These are phyloP conservation scores for Pythium diclinum DNA, from an alignment of 352 stramenopile species.

Conservation along the genomic window DNA sequence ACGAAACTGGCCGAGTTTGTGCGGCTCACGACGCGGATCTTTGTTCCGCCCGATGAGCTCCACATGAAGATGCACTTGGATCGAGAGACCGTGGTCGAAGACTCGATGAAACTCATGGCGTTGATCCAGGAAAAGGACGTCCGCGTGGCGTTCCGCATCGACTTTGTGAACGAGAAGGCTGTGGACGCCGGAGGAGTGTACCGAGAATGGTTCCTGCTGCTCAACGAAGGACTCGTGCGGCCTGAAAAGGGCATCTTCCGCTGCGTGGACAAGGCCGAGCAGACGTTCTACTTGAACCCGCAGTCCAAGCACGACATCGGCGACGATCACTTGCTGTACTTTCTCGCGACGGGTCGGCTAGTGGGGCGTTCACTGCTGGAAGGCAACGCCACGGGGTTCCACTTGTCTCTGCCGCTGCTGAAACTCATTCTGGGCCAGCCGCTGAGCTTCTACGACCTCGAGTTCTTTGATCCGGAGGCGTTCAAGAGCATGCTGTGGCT, in stretches of 20 bases:
- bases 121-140: constrained; percentile 27
- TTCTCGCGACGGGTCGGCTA: constrained; percentile 23
- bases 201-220: constrained; percentile 62
- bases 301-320: constrained; percentile 21
- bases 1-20: constrained; percentile 34
- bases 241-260: constrained; percentile 23
- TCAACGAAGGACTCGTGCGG: constrained; percentile 31
- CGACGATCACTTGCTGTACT: constrained; percentile 30
- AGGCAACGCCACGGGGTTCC: constrained; percentile 80
- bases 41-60: constrained; percentile 32
- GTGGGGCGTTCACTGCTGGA: constrained; percentile 45
- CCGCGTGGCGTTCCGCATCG: constrained; percentile 38
- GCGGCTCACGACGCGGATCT: constrained; percentile 32
- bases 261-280: constrained; percentile 29
- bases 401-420: constrained; percentile 91
- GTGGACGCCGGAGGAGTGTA: constrained; percentile 65
- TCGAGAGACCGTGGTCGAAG: constrained; percentile 22
- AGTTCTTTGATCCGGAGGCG: constrained; percentile 40
- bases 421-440: constrained; percentile 92
- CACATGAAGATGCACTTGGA: constrained; percentile 22
- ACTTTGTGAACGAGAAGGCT: constrained; percentile 54
- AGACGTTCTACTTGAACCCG: constrained; percentile 37
- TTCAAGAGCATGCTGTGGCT: constrained; percentile 36
- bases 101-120: constrained; percentile 24
- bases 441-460: constrained; percentile 87